Conservation (phyloP, 306 rosid genomes). For the Cucurbita pepo region DNA sequence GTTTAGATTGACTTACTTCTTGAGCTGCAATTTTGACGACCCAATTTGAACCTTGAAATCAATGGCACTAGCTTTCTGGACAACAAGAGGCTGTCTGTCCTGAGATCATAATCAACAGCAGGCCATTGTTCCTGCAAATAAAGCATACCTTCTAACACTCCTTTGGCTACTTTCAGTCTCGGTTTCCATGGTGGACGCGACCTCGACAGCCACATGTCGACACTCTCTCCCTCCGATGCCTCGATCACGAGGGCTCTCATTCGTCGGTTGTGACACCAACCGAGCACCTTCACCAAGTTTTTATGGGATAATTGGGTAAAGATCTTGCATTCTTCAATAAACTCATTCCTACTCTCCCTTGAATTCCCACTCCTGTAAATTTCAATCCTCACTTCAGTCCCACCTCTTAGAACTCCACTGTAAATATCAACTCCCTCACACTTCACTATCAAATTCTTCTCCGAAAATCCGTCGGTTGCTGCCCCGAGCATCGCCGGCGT, state of each 20-base stretch:
- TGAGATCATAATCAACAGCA: conserved; percentile 46
- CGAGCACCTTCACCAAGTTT: conserved; percentile 37
- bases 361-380: conserved; percentile 27
- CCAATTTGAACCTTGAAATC: conserved; percentile 54
- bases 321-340: conserved; percentile 38
- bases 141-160: conserved; percentile 36
- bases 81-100: conserved; percentile 33
- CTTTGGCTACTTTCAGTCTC: conserved; percentile 39
- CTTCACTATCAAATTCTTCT: conserved; percentile 29
- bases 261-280: conserved; percentile 43
- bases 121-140: conserved; percentile 57
- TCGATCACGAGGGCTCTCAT: conserved; percentile 39
- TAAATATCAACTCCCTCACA: conserved; percentile 42
- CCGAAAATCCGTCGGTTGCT: conserved; percentile 37
- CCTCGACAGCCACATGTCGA: conserved; percentile 35
- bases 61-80: conserved; percentile 25
- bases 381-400: conserved; percentile 45
- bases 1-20: conserved; percentile 26
- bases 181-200: conserved; percentile 37
- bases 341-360: conserved; percentile 12
- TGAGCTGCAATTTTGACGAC: conserved; percentile 15
- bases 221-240: conserved; percentile 28
- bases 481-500: conserved; percentile 39
- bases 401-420: conserved; percentile 42
- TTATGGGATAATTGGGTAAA: conserved; percentile 30